phyloP scores from a whole-genome alignment of 768 basidiomycete genomes.

The Jaapia argillacea region DNA sequence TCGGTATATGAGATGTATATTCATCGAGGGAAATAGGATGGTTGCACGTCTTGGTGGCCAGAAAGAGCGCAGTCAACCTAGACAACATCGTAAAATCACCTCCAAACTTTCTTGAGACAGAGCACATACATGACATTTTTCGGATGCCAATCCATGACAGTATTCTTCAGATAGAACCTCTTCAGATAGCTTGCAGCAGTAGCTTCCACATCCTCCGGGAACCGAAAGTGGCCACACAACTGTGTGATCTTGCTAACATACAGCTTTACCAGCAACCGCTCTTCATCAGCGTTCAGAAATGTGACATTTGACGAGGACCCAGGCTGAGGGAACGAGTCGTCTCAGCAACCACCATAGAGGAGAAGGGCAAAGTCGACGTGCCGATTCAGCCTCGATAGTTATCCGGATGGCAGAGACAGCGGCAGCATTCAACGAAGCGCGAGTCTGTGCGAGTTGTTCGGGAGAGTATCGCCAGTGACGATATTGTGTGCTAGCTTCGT shows the following conservation, averaged over 20 bases:
- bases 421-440: slow-evolving; percentile 59
- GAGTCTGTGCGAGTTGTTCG: slow-evolving; percentile 47
- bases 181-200: slow-evolving; percentile 91
- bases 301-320: slow-evolving; percentile 64
- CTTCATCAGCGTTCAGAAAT: slow-evolving; percentile 77
- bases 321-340: slow-evolving; percentile 27
- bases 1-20: slow-evolving; percentile 78
- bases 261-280: slow-evolving; percentile 78
- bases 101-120: not conserved
- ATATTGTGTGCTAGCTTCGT: slow-evolving; percentile 74
- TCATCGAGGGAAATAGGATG: slow-evolving; percentile 80
- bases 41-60: slow-evolving; percentile 97
- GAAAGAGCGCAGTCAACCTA: slow-evolving; percentile 92
- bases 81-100: slow-evolving; percentile 1
- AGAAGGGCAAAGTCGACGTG: slow-evolving; percentile 21
- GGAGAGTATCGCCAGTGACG: slow-evolving; percentile 85
- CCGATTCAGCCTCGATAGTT: slow-evolving; percentile 76
- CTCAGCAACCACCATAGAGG: slow-evolving; percentile 1
- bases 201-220: slow-evolving; percentile 88
- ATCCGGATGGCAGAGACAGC: slow-evolving; percentile 70
- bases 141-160: slow-evolving; percentile 99
- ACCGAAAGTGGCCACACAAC: slow-evolving; percentile 76
- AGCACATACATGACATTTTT: slow-evolving; percentile 90
- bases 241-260: slow-evolving; percentile 83
- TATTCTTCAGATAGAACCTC: slow-evolving; percentile 94